These are phyloP conservation scores for Hansenula lynferdii DNA, from an alignment of 1,139 yeast species.

Conservation along the genomic window DNA sequence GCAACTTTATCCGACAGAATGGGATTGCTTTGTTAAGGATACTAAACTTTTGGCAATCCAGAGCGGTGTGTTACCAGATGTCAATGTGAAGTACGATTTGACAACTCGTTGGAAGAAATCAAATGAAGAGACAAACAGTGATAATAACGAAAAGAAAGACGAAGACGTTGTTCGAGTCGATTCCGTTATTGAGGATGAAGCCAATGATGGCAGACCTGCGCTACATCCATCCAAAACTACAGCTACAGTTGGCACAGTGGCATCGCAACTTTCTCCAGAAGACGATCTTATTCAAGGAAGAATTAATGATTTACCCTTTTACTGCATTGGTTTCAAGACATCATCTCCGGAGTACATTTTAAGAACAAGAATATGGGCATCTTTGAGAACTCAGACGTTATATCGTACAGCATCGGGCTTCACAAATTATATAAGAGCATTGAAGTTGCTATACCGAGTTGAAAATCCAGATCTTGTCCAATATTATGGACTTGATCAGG, in stretches of 20 bases:
- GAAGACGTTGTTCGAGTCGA: constrained; percentile 11
- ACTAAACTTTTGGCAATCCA: constrained; percentile 39
- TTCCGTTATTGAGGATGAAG: constrained; percentile 1
- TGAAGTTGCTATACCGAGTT: constrained; percentile 57
- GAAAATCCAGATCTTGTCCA: constrained; percentile 52
- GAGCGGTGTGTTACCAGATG: constrained; percentile 20
- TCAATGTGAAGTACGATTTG: constrained; percentile 14
- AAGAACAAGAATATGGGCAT: constrained; percentile 80
- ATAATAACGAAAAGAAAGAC: constrained; percentile 12
- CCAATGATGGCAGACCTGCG: background rate
- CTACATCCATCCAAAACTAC: no score
- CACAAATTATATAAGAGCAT: constrained; percentile 63
- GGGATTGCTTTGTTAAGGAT: constrained; percentile 73
- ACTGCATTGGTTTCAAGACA: constrained; percentile 66
- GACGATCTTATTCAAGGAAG: constrained; percentile 32
- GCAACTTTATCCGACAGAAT: constrained; percentile 62
- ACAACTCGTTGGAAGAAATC: constrained; percentile 11
- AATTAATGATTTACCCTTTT: constrained; percentile 58
- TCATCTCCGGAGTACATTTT: constrained; percentile 56
- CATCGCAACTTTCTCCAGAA: no score
- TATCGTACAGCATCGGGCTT: constrained; percentile 78
- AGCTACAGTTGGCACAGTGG: no score
- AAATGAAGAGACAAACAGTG: constrained; percentile 8
- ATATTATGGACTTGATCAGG: constrained; percentile 29
- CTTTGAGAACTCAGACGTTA: constrained; percentile 71